phyloP scores from a whole-genome alignment of 148 eudicot genomes.

The Gaultheria prostrata region DNA sequence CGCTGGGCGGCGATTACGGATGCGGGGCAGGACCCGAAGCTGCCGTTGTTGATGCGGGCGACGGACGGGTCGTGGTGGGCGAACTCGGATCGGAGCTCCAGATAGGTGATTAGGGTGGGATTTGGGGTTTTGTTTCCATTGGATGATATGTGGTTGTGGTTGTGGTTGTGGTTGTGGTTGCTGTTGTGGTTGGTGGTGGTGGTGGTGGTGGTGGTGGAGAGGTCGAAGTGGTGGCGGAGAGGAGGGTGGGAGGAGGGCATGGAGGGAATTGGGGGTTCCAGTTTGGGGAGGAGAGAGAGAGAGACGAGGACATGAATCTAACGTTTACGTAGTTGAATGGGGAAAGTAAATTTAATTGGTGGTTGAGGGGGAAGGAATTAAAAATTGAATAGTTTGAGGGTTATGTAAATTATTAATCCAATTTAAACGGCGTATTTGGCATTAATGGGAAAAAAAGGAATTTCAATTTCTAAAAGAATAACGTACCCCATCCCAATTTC shows the following conservation, averaged over 20 bases:
- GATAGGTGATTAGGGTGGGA: constrained; percentile 34
- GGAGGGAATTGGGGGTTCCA: neutral
- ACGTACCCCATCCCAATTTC: no score
- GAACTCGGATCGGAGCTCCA: constrained; percentile 39
- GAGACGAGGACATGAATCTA: neutral
- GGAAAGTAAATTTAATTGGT: no score
- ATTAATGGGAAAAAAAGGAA: no score
- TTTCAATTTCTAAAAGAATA: no score
- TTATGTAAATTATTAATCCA: no score
- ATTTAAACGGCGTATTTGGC: no score
- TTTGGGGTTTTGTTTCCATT: neutral
- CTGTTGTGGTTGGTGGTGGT: neutral
- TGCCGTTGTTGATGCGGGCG: constrained; percentile 87
- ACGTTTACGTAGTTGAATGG: no score
- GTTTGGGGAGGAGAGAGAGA: neutral
- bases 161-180: neutral
- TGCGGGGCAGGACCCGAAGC: constrained; percentile 81
- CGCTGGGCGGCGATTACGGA: constrained; percentile 60
- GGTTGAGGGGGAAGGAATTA: no score
- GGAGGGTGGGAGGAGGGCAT: neutral
- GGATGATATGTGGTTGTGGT: neutral
- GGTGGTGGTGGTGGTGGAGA: neutral
- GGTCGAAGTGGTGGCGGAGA: neutral
- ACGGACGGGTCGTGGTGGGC: constrained; percentile 64
- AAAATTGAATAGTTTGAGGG: no score